Evolutionary conservation across 306 rosid species (phyloP).

Genomic region (Hippophae gyantsensis): DNA sequence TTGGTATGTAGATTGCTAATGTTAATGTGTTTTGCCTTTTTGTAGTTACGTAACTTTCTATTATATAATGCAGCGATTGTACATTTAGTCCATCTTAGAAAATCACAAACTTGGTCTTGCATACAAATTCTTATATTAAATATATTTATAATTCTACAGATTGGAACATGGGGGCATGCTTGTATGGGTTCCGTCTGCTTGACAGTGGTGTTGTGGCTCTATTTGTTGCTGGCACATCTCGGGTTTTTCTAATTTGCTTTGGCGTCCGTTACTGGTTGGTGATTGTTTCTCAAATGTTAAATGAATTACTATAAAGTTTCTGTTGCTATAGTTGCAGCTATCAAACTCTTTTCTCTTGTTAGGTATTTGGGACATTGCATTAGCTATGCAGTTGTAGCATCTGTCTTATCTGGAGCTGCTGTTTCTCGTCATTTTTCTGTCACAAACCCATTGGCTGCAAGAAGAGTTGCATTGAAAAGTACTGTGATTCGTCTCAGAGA

Average conservation of each 20-base stretch:
- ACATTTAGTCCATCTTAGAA: too few relatives aligned
- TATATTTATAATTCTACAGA: slow-evolving; percentile 41
- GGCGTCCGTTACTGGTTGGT: slow-evolving; percentile 97
- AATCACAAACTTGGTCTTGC: too few relatives aligned
- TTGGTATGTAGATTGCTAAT: slow-evolving; percentile 42
- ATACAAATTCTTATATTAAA: background rate
- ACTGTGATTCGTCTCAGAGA: slow-evolving; percentile 94
- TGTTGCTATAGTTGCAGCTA: slow-evolving; percentile 20
- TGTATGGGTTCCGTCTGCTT: slow-evolving; percentile 92
- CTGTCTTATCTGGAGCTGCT: slow-evolving; percentile 88
- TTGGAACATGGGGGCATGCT: slow-evolving; percentile 98
- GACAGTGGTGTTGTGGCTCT: slow-evolving; percentile 79
- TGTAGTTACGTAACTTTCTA: slow-evolving; percentile 4
- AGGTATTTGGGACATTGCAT: slow-evolving; percentile 99
- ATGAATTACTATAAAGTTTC: slow-evolving; percentile 10
- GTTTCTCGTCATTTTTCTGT: slow-evolving; percentile 92
- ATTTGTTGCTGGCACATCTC: slow-evolving; percentile 89
- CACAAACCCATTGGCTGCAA: slow-evolving; percentile 85
- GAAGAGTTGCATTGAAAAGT: slow-evolving; percentile 97
- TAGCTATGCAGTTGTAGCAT: slow-evolving; percentile 94
- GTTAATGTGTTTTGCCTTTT: slow-evolving; percentile 9
- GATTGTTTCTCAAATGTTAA: slow-evolving; percentile 2
- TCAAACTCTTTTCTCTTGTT: slow-evolving; percentile 19
- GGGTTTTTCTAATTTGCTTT: slow-evolving; percentile 94
- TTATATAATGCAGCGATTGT: too few relatives aligned